These are phyloP conservation scores for Neckera pumila DNA, from an alignment of 225 moss, liverwort and hornwort species.

Conservation along the genomic window DNA sequence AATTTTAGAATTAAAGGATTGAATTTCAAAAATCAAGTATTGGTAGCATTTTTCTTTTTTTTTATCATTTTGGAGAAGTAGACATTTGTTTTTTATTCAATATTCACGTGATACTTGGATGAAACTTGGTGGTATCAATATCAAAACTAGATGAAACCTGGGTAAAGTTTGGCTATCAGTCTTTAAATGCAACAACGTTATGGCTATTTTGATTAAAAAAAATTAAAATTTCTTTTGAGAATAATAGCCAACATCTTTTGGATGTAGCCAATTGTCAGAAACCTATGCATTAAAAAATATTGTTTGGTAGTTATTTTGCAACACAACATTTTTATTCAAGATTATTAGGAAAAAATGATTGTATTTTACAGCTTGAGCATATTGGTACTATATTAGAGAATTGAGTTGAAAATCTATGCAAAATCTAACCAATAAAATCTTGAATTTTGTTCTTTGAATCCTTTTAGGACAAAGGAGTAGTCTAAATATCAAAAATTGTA, in stretches of 20 bases:
- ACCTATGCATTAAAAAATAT: no score
- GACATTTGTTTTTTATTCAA: no score
- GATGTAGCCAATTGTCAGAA: no score
- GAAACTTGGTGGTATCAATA: no score
- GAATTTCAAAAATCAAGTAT: not conserved
- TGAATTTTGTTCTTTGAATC: not conserved
- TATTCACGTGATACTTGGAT: no score
- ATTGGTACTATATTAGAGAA: not conserved
- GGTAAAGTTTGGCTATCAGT: no score
- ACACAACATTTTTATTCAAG: not conserved
- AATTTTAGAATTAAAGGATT: not conserved
- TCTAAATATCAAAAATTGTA: not conserved
- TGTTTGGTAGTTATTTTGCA: not conserved
- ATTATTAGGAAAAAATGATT: not conserved
- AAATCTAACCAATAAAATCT: not conserved
- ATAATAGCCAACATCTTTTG: no score
- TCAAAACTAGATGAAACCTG: no score
- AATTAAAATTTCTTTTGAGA: no score
- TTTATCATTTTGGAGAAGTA: no score
- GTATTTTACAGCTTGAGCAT: not conserved
- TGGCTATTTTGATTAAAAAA: no score
- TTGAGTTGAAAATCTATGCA: not conserved
- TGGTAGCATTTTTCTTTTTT: not conserved
- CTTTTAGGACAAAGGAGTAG: rapidly evolving
- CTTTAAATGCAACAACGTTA: no score